Percentiles rank a stretch among this genome's conserved stretches.
These are phyloP conservation scores for Ogataea parapolymorpha DNA, from an alignment of 805 yeast species.

Conservation along the genomic window DNA sequence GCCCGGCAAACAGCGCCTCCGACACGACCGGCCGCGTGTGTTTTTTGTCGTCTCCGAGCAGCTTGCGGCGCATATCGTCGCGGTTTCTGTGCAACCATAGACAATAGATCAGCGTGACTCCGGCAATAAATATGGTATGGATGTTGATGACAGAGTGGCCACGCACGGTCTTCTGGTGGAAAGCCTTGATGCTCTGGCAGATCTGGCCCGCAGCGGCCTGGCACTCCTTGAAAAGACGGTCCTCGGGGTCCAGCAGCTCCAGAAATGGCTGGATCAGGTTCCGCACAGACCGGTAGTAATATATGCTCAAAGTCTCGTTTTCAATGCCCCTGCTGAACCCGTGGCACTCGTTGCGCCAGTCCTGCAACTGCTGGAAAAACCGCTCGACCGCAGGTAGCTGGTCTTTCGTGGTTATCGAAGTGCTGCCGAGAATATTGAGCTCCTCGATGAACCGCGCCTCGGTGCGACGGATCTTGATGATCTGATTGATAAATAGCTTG, in stretches of 20 bases:
- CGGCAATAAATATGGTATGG: constrained; percentile 66
- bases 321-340: constrained; percentile 48
- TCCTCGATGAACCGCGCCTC: constrained; percentile 58
- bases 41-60: constrained; percentile 54
- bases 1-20: constrained; percentile 48
- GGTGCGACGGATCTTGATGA: constrained; percentile 52
- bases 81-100: constrained; percentile 62
- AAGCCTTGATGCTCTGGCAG: constrained; percentile 59
- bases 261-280: constrained; percentile 61
- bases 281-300: constrained; percentile 59
- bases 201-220: constrained; percentile 72
- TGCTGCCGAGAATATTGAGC: constrained; percentile 38
- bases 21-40: constrained; percentile 60
- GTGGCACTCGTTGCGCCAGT: constrained; percentile 55
- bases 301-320: constrained; percentile 55
- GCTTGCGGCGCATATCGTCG: constrained; percentile 53
- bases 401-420: constrained; percentile 28
- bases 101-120: constrained; percentile 63
- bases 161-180: constrained; percentile 56
- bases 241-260: constrained; percentile 58
- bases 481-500: constrained; percentile 51
- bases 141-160: constrained; percentile 67
- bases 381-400: constrained; percentile 51
- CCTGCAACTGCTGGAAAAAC: constrained; percentile 51
- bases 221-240: constrained; percentile 58